phyloP scores from a whole-genome alignment of 2,329 filamentous ascomycete genomes.

The Aspergillus costaricaensis region DNA sequence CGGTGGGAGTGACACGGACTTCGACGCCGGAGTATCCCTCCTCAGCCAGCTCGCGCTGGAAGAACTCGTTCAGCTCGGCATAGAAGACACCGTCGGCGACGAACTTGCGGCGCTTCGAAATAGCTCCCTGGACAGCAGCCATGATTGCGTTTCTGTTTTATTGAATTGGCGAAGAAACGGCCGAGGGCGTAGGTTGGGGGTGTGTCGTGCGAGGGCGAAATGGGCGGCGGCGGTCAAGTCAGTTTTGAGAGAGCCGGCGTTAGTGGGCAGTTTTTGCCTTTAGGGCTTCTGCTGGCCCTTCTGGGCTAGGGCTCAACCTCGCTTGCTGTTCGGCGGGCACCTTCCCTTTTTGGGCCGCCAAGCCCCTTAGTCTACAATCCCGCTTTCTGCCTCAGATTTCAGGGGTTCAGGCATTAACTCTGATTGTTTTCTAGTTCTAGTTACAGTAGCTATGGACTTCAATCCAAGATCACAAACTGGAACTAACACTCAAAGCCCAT shows the following conservation, averaged over 20 bases:
- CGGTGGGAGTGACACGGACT: constrained; percentile 98
- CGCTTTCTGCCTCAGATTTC: background rate
- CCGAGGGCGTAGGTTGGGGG: constrained; percentile 31
- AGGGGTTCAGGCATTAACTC: background rate
- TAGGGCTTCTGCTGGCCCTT: constrained; percentile 36
- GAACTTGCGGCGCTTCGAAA: constrained; percentile 67
- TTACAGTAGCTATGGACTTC: no score
- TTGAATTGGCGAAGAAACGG: constrained; percentile 39
- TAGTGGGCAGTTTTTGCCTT: constrained; percentile 43
- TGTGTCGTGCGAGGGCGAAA: constrained; percentile 34
- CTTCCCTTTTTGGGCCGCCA: constrained; percentile 24
- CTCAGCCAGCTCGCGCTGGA: constrained; percentile 99
- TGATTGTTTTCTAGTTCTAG: no score
- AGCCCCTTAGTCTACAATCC: constrained; percentile 13
- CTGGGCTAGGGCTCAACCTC: constrained; percentile 45
- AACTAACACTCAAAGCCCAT: background rate
- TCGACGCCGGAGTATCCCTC: constrained; percentile 99
- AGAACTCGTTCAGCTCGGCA: constrained; percentile 99
- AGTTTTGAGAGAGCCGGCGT: constrained; percentile 37
- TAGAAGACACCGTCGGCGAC: constrained; percentile 99
- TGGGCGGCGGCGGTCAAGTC: constrained; percentile 30
- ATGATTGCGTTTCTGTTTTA: constrained; percentile 47
- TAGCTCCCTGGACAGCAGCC: constrained; percentile 54
- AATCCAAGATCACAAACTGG: background rate
- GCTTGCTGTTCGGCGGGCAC: constrained; percentile 31